Evolutionary conservation across 805 yeast species (phyloP), one percentile per base, ranked within the genome.

Genomic region (Spencermartinsiella europaea): DNA sequence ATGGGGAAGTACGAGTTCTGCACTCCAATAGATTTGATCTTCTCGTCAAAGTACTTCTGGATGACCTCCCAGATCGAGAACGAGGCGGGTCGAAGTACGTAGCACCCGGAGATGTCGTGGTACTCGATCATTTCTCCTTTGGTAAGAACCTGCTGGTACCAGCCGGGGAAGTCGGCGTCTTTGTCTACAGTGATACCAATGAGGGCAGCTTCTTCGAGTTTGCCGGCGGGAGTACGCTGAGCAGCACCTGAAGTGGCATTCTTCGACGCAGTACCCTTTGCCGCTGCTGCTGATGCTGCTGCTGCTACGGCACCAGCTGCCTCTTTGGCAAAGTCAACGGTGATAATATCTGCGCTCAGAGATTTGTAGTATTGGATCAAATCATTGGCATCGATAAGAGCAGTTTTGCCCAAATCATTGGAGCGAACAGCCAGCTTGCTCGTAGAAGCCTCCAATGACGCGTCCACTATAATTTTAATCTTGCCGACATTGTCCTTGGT

Each of bases 81-180:
- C 7, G 98, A 90, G 58, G 90, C 85, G 47, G 99, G 99, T 71
- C 97, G 84, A 76, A 93, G 74, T 61, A 93, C 93, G 69, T 93
- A 93, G 75, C 99, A 93, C 59, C 99, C 99, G 44, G 97, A 89
- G 43, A 93, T 98, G 65, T 95, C 99, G 65, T 93, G 93, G 75
- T 93, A 93, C 67, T 95, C 99, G 61, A 93, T 77, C 96, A 95
- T 87, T 70, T 93, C 99, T 70, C 96, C 95, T 72, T 93, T 93
- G 61, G 95, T 85, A 56, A 90, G 77, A 49, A 95, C 83, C 74
- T 93, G 99, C 60, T 90, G 90, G 73, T 93, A 93, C 99, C 99
- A 93, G 44, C 89, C 81, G 52, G 99, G 81, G 75, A 93, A 93
- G 66, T 93, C 99, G 60, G 80, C 74, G 53, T 81, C 79, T 71